Conservation (phyloP, 2,329 filamentous ascomycete genomes). For the Xylariaceae sp. region DNA sequence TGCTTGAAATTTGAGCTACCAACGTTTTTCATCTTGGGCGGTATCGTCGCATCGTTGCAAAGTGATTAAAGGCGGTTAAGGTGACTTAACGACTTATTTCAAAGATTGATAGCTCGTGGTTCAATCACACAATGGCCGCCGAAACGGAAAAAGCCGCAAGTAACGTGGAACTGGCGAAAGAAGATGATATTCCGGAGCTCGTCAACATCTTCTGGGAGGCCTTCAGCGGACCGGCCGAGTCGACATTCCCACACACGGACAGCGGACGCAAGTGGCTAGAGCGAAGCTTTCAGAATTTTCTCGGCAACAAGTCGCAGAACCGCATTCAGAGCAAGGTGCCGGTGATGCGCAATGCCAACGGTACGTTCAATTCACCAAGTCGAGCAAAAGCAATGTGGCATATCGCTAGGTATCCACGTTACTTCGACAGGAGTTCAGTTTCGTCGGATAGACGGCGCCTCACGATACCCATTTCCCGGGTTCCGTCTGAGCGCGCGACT, state of each 20-base stretch:
- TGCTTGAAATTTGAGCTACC: no score
- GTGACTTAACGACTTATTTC: neutral
- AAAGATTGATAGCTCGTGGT: neutral
- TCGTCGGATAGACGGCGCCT: neutral
- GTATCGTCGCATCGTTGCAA: neutral
- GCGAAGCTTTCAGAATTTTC: constrained; percentile 26
- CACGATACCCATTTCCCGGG: neutral
- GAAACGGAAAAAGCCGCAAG: constrained; percentile 9
- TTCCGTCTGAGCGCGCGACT: neutral
- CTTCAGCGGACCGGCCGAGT: constrained; percentile 23
- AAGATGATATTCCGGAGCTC: constrained; percentile 23
- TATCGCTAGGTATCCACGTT: neutral
- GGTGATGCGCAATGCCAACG: constrained; percentile 22
- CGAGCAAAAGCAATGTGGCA: neutral
- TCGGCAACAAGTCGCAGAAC: constrained; percentile 23
- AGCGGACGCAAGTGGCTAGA: constrained; percentile 24
- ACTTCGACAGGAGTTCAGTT: neutral
- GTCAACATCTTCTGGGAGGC: constrained; percentile 27
- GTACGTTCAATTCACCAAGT: constrained; percentile 7
- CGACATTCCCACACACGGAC: constrained; percentile 24
- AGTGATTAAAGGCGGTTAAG: neutral
- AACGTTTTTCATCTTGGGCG: neutral
- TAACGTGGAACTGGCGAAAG: constrained; percentile 23
- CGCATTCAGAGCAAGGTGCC: constrained; percentile 22
- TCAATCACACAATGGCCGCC: neutral